These are phyloP conservation scores for Pezicula carpinea DNA, from an alignment of 2,329 filamentous ascomycete species.

Conservation along the genomic window DNA sequence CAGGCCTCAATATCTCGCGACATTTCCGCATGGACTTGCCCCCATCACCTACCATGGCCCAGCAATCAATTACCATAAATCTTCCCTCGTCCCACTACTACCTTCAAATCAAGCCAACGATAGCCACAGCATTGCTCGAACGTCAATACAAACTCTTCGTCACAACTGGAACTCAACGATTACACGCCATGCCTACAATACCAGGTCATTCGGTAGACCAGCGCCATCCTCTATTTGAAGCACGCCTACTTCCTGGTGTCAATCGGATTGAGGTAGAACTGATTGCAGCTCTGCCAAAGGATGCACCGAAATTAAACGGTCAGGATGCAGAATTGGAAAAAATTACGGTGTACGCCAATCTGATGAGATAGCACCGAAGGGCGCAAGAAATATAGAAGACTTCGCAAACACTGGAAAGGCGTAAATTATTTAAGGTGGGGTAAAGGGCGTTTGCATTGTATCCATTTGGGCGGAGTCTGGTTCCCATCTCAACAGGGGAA, in stretches of 20 bases:
- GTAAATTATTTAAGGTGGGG: not conserved
- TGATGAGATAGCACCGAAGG: slow-evolving; percentile 42
- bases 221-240: slow-evolving; percentile 69
- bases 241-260: slow-evolving; percentile 63
- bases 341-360: slow-evolving; percentile 69
- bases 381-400: slow-evolving; percentile 2
- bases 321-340: slow-evolving; percentile 73
- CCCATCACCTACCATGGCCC: slow-evolving; percentile 59
- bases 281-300: slow-evolving; percentile 63
- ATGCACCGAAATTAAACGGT: slow-evolving; percentile 48
- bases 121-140: slow-evolving; percentile 58
- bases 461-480: not conserved
- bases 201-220: slow-evolving; percentile 50
- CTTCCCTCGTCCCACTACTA: slow-evolving; percentile 64
- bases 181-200: slow-evolving; percentile 40
- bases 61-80: slow-evolving; percentile 69
- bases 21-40: slow-evolving; percentile 60
- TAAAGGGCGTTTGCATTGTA: slow-evolving; percentile 1
- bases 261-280: slow-evolving; percentile 78
- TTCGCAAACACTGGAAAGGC: not conserved
- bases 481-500: no score
- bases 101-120: slow-evolving; percentile 64
- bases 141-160: slow-evolving; percentile 77
- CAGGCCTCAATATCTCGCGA: slow-evolving; percentile 55
- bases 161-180: slow-evolving; percentile 60